Base-by-base conservation (phyloP, 306 rosid genomes). In the Ochetophila trinervis region DNA sequence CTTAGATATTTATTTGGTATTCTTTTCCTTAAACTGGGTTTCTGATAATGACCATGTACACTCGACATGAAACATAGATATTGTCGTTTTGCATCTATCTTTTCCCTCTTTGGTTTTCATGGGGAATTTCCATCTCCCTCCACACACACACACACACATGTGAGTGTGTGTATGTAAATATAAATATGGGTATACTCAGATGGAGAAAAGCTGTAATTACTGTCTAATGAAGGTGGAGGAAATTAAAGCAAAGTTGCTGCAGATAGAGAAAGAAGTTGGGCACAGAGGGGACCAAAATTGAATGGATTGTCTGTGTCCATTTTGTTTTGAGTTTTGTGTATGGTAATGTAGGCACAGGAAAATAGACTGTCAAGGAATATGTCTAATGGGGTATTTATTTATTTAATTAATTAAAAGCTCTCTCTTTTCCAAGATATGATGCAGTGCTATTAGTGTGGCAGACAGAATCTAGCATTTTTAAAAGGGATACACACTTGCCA, bases 391-490 rank as follows among this genome's bases (percentile, higher is more conserved):
- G 52, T 69, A 17, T 15, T 22, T 27, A 51, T 34, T 11, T 15
- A 21, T 66, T 53, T 22, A 15, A 12, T 11, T 15, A 21, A 52
- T 53, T 22, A 15, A 12, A 40, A 9, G 30, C 37, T 56, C 60
- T 56, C 4, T 18, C 65, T 1, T n/a, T 64, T 45, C 3, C 51
- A 63, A 48, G 16, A 36, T 17, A 66, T 64, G 17, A 55, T 54
- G 12, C 48, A 53, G 15, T 57, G 72, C 42, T 23, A 35, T 21
- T 2, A 3, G 42, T 20, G 51, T 71, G 81, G 74, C 77, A 71
- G 77, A 71, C 74, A 66, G 62, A 71, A 76, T 76, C 74, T 54
- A 71, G 71, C 73, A 60, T 32, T 37, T 36, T 53, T 17, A 16
- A 37, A 27, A 32, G 54, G 42, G 47, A 42, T 52, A 58, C 30